A percentile compares a stretch with the other conserved stretches of the same genome.
Conservation (phyloP, 441 rosid species). For the Populus tomentosa region DNA sequence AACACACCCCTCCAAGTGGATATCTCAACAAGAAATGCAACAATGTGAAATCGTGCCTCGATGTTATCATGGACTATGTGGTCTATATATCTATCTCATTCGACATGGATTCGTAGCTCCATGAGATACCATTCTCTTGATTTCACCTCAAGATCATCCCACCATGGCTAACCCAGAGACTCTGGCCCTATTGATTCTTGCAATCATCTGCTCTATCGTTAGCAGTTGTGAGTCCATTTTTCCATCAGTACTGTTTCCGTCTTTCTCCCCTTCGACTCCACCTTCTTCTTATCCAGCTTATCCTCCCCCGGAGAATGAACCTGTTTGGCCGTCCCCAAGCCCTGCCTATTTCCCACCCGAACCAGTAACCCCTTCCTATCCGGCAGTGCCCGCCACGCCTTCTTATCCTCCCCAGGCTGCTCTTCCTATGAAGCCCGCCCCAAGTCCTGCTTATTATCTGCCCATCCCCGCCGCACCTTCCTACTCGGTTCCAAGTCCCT, state of each 20-base stretch:
- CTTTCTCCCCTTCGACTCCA: neutral
- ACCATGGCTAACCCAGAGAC: constrained; percentile 10
- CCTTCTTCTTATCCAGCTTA: neutral
- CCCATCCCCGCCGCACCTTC: neutral
- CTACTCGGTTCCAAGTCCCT: neutral
- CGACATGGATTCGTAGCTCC: neutral
- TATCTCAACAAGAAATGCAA: too few species aligned
- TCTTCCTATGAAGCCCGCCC: too few species aligned
- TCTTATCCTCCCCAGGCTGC: neutral
- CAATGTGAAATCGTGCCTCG: too few species aligned
- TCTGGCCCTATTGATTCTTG: neutral
- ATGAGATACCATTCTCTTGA: neutral
- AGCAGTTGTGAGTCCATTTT: neutral
- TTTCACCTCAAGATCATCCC: neutral
- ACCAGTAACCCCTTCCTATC: neutral
- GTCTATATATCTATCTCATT: too few species aligned
- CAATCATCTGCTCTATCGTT: neutral
- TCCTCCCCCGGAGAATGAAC: neutral
- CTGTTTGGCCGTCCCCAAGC: neutral
- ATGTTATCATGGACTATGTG: too few species aligned
- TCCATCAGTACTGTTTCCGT: neutral
- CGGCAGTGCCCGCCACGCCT: neutral
- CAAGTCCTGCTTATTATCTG: too few species aligned
- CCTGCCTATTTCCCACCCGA: neutral
- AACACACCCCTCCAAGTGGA: too few species aligned